Evolutionary conservation across 441 rosid species (phyloP).

Genomic region (Rhodomyrtus psidioides): DNA sequence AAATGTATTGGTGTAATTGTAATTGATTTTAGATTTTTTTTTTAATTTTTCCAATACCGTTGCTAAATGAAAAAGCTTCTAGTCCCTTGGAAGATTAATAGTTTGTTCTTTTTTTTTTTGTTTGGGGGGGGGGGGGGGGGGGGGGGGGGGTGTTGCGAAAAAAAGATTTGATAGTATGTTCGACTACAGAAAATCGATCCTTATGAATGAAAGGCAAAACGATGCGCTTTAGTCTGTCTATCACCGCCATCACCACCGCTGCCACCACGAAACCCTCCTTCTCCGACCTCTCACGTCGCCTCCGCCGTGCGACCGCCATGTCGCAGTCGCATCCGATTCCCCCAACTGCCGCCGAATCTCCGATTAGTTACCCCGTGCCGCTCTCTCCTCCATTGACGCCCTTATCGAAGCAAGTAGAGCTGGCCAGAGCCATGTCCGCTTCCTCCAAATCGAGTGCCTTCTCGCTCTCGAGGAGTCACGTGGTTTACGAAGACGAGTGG

Average conservation of each 20-base stretch:
- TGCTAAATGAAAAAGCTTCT: too few relatives aligned
- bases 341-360: slow-evolving; percentile 6
- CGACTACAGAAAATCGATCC: too few relatives aligned
- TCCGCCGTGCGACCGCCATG: slow-evolving; percentile 25
- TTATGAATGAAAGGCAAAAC: not conserved
- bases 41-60: too few relatives aligned
- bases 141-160: too few relatives aligned
- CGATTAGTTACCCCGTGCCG: slow-evolving; percentile 54
- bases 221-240: not conserved
- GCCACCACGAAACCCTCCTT: not conserved
- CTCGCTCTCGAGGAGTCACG: slow-evolving; percentile 30
- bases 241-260: not conserved
- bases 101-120: too few relatives aligned
- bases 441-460: slow-evolving; percentile 66
- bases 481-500: slow-evolving; percentile 78
- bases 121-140: too few relatives aligned
- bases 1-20: too few relatives aligned
- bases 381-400: slow-evolving; percentile 64
- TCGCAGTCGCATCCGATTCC: slow-evolving; percentile 7
- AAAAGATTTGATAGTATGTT: too few relatives aligned
- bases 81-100: too few relatives aligned
- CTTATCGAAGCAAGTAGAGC: slow-evolving; percentile 67
- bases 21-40: too few relatives aligned
- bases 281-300: not conserved
- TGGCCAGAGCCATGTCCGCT: slow-evolving; percentile 71